Base-by-base conservation (phyloP, 495 filamentous ascomycete genomes). In the Daldinia caldariorum region DNA sequence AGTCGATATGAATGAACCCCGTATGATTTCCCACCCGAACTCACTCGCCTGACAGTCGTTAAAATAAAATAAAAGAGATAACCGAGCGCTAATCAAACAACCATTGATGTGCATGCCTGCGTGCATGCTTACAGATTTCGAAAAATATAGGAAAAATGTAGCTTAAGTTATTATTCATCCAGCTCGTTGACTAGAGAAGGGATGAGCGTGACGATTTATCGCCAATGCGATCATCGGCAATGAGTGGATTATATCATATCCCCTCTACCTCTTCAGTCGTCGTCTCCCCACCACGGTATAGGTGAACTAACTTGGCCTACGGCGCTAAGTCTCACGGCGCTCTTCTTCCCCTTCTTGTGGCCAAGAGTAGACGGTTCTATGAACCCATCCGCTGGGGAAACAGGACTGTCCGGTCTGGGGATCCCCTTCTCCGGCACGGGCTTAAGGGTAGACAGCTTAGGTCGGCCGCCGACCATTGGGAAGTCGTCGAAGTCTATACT, bases 281-380 rank as follows among this genome's bases (percentile, higher is more conserved):
- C 77, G 53, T 80, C 78, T n/a, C 76, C 77, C 81, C 77, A 83
- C 76, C 77, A 83, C 13, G 80, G 79, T 6, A 77, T 73, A 18
- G 81, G 81, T 8, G 76, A 66, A 41, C 63, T 74, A 18, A 73
- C 65, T 34, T 75, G 75, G 13, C 83, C 83, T 22, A 84, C 81
- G 3, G 83, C 83, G 56, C 83, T 84, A 49, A 84, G 62, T 45
- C 83, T 77, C 31, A 80, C 80, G 20, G 77, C 74, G 70, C 82
- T 83, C 72, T 81, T 82, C 62, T 80, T 78, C 63, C 69, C 75
- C 76, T 82, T 72, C 71, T 74, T 67, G 67, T 73, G 54, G 58
- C 71, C 64, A 64, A 60, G 31, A 6, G 54, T 60, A 16, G 70
- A 55, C n/a, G 73, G 65, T 31, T 76, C 62, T 26, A 78, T 37